Base-by-base conservation (phyloP, 352 stramenopile genomes). In the Phytophthora aleatoria region DNA sequence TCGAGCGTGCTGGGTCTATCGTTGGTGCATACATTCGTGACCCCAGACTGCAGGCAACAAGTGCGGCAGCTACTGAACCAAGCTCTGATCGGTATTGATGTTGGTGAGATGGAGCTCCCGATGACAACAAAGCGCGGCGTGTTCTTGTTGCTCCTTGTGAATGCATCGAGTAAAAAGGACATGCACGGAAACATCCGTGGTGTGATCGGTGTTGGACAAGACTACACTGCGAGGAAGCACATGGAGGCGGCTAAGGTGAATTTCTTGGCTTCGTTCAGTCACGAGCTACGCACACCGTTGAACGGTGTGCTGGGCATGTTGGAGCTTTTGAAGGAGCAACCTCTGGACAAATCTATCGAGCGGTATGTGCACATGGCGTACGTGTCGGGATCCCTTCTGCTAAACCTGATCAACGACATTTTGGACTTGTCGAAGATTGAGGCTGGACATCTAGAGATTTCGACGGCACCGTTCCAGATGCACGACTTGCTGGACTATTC, bases 141-240 rank as follows among this genome's bases (percentile, higher is more conserved):
- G 11, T 84, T 86, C 31, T 66, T 93, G 35, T 59, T 91, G 47
- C 59, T 92, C 3, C 65, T 91, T 26, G 85, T 92, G 31, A 93
- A 92, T 52, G 83, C 83, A 0, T 92, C 83, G 1, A 91, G 82
- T 20, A 69, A 69, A 28, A 69, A 69, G 38, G 62, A 69, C 27
- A 70, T 70, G 62, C 62, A 70, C 27, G 62, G 62, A 30, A 70
- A 70, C 20, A 70, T 70, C 41, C 62, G 62, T 49, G 62, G 62
- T 38, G 62, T 97, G 16, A 94, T 97, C 42, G 85, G 85, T 53
- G 89, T 98, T 38, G 90, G 88, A 12, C 91, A 98, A 74, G 92
- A 98, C 64, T 92, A 98, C 56, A 97, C 93, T n/a, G 85, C 83
- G 1, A 76, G 84, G 26, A 92, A 92, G 60, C 81, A 92, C 52